Conservation (phyloP, 345 rosid species). For the Lenwebbia sp. region DNA sequence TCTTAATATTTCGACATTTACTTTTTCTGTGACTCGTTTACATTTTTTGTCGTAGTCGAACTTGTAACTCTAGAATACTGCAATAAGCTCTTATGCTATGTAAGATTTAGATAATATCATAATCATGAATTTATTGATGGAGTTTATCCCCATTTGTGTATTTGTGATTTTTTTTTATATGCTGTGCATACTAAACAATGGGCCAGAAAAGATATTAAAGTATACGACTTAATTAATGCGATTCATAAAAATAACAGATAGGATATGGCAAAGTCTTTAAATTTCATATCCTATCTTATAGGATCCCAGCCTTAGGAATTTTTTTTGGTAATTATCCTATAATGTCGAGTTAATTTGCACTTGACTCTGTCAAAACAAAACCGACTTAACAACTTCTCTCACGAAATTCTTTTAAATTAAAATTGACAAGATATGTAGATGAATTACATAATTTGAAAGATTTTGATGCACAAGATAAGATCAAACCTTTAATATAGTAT, state of each 20-base stretch:
- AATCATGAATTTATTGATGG: too few species aligned
- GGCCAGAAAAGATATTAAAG: rapidly evolving
- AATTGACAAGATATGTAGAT: background rate
- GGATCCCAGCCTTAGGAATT: too few species aligned
- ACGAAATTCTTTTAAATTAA: background rate
- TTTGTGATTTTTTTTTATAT: background rate
- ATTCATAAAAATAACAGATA: background rate
- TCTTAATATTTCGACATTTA: too few species aligned
- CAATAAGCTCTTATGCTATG: too few species aligned
- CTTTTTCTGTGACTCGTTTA: too few species aligned
- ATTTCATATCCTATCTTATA: too few species aligned
- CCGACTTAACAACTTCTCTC: background rate
- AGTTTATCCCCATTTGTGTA: too few species aligned
- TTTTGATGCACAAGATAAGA: background rate
- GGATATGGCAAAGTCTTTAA: rapidly evolving
- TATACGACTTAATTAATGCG: background rate
- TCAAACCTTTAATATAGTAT: background rate
- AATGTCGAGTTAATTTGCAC: background rate
- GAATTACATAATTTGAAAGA: background rate
- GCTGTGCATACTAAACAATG: background rate
- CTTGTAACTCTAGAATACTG: too few species aligned
- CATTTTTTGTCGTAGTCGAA: too few species aligned
- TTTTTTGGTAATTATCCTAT: background rate
- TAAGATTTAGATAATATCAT: too few species aligned
- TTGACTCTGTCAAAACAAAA: background rate